Percentiles rank a stretch among this genome's conserved stretches.
phyloP scores from a whole-genome alignment of 2,329 filamentous ascomycete genomes.

The Colletotrichum kahawae region DNA sequence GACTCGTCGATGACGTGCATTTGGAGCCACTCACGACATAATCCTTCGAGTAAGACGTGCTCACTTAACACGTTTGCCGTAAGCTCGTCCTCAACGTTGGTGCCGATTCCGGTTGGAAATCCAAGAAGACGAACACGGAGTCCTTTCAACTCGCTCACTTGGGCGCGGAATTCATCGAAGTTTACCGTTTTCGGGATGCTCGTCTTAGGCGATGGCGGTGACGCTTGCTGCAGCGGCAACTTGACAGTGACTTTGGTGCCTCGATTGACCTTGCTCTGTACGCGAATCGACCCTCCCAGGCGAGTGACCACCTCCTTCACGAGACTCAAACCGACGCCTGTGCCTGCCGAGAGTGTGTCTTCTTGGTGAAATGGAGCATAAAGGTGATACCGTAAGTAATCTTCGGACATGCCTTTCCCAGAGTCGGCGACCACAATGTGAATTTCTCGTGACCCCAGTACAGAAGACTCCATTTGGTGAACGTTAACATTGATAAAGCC shows the following conservation, averaged over 20 bases:
- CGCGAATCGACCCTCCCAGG: conserved; percentile 62
- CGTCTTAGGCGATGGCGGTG: not conserved
- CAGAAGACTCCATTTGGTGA: conserved; percentile 15
- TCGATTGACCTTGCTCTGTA: conserved; percentile 49
- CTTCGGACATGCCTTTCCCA: conserved; percentile 67
- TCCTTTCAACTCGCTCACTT: conserved; percentile 32
- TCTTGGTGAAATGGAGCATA: conserved; percentile 72
- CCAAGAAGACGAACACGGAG: conserved; percentile 33
- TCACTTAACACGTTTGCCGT: conserved; percentile 9
- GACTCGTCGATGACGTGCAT: conserved; percentile 30
- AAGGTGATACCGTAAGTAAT: conserved; percentile 64
- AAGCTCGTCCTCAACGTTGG: not conserved
- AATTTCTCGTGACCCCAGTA: conserved; percentile 17
- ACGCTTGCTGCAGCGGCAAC: conserved; percentile 29
- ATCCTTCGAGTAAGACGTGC: conserved; percentile 23
- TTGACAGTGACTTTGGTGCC: conserved; percentile 42
- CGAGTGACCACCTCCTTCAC: conserved; percentile 64
- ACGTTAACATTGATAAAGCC: conserved; percentile 37
- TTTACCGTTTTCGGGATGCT: conserved; percentile 5
- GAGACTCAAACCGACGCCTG: conserved; percentile 69
- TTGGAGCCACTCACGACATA: conserved; percentile 38
- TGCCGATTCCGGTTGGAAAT: conserved; percentile 4
- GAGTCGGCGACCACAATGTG: conserved; percentile 63
- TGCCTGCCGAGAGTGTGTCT: conserved; percentile 62
- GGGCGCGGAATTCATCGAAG: conserved; percentile 31